A percentile compares a stretch with the other conserved stretches of the same genome.
These are phyloP conservation scores for Malassezia slooffiae DNA, from an alignment of 1,284 basidiomycete genomes.

Conservation along the genomic window DNA sequence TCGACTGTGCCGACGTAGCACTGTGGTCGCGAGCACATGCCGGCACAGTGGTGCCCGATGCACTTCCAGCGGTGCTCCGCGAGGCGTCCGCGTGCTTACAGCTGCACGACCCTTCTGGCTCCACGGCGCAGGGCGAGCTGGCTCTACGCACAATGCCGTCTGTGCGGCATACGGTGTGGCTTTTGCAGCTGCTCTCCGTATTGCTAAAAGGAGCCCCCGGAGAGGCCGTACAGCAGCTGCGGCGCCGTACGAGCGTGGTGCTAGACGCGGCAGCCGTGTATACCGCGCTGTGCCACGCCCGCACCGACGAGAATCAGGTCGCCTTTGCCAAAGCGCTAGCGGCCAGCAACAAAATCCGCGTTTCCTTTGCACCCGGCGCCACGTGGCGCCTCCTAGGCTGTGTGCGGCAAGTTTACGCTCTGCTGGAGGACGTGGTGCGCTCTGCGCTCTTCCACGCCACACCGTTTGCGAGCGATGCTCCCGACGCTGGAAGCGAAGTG, in stretches of 20 bases:
- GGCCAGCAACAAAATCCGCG: too few relatives aligned
- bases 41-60: background rate
- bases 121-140: background rate
- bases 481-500: background rate
- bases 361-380: slow-evolving; percentile 1
- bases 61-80: background rate
- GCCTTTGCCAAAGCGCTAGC: too few relatives aligned
- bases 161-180: background rate
- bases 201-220: background rate
- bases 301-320: slow-evolving; percentile 1
- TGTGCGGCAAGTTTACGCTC: background rate
- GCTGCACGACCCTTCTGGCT: too few relatives aligned
- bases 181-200: background rate
- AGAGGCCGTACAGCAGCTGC: background rate
- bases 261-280: background rate
- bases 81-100: too few relatives aligned
- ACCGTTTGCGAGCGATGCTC: too few relatives aligned
- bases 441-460: too few relatives aligned
- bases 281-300: background rate
- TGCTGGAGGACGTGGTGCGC: background rate
- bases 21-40: background rate
- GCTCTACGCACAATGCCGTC: too few relatives aligned
- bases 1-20: slow-evolving; percentile 1
- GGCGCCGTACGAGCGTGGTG: background rate
- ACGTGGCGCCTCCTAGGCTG: background rate